Percentiles rank a stretch among this genome's conserved stretches.
Evolutionary conservation across 768 basidiomycete species (phyloP).

Genomic region (Tylopilus subfusipes): DNA sequence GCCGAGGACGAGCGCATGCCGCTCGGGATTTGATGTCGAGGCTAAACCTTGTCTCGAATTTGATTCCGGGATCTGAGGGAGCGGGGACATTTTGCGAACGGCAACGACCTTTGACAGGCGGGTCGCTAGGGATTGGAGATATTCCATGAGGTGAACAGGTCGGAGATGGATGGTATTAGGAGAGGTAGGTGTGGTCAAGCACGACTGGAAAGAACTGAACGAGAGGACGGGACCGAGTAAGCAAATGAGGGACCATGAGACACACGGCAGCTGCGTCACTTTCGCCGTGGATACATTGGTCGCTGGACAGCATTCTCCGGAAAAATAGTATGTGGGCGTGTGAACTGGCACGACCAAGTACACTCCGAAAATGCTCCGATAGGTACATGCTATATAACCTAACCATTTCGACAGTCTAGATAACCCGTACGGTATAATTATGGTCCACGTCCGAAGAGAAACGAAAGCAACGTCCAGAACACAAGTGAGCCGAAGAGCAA

Average conservation of each 20-base stretch:
- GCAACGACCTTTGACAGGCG: slow-evolving; percentile 22
- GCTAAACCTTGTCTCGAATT: slow-evolving; percentile 14
- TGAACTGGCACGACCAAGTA: slow-evolving; percentile 1
- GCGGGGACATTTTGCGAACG: slow-evolving; percentile 16
- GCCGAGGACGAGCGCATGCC: slow-evolving; percentile 11
- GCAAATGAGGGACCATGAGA: slow-evolving; percentile 13
- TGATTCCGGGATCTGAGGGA: slow-evolving; percentile 6
- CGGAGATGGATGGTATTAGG: neutral
- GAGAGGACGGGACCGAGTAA: neutral
- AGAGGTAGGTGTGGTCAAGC: neutral
- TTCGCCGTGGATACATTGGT: slow-evolving; percentile 24
- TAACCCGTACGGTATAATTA: neutral
- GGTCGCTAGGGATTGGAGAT: slow-evolving; percentile 18
- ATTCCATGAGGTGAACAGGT: slow-evolving; percentile 16
- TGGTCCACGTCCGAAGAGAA: slow-evolving; percentile 1
- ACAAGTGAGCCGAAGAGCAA: neutral
- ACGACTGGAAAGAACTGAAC: neutral
- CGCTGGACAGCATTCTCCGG: neutral
- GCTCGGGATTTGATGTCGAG: slow-evolving; percentile 4
- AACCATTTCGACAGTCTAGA: neutral
- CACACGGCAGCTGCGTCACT: slow-evolving; percentile 12
- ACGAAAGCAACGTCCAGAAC: neutral
- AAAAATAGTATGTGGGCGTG: slow-evolving; percentile 1
- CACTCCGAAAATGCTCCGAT: slow-evolving; percentile 18
- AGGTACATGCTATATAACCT: too few relatives aligned